Base-by-base conservation (phyloP, 1,284 basidiomycete species). In the Sanghuangporus weigelae region DNA sequence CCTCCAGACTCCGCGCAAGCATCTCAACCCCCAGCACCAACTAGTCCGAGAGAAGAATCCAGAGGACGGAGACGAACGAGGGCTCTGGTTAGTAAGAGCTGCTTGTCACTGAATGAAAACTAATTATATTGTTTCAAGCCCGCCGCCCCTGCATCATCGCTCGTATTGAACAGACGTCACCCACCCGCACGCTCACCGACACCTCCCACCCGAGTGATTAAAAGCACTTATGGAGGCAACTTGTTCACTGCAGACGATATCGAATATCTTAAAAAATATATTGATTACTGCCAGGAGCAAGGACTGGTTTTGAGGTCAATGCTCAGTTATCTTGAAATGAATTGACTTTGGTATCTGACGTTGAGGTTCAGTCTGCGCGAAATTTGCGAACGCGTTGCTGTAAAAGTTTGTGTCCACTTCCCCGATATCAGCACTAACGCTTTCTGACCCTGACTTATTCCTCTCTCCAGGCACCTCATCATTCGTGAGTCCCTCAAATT, bases 211-310 rank as follows among this genome's bases (percentile, higher is more conserved):
- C 83, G 89, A 7, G 85, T 92, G n/a, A 85, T 92, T 71, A 92
- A 90, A 74, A 92, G 90, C 69, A 91, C 90, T 0, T 92, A 91
- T 69, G 90, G 90, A 51, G 91, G 90, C 2, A 92, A 93, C 70
- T 71, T 92, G 46, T 93, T 92, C 70, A 93, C 90, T 0, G 80
- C 85, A 0, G 90, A 92, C 57, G 90, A 93, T 71, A 82, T 92
- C 26, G 60, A 83, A 50, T 93, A 92, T 71, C 79, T 93, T 65
- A 90, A 92, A 71, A 86, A 84, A 70, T 92, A 93, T 70, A 92
- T 93, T 57, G 89, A 92, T 68, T 93, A 91, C 69, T 92, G 90
- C 70, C 90, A 90, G 68, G 88, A 90, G 64, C 87, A 92, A 72
- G 90, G 90, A 40, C 73, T 91, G 5, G 88, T 92, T 7, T 76